Conservation (phyloP, 2,329 filamentous ascomycete genomes). For the Hawksworthiomyces lignivorus region DNA sequence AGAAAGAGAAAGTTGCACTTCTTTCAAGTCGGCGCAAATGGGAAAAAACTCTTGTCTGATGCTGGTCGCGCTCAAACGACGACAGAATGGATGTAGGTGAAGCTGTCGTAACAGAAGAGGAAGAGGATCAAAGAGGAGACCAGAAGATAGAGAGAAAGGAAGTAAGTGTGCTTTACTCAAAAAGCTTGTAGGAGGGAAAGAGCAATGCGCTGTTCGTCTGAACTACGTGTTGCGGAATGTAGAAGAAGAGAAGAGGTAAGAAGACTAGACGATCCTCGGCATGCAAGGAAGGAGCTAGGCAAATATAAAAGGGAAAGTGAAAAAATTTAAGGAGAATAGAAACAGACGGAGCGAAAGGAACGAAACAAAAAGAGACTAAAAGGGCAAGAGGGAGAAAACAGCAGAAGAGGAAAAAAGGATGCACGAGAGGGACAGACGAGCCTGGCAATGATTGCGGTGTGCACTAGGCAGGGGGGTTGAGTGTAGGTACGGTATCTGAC, state of each 20-base stretch:
- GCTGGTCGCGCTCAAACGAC: too few relatives aligned
- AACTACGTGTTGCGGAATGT: too few relatives aligned
- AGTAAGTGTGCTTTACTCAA: too few relatives aligned
- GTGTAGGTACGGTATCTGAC: neutral
- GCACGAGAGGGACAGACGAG: too few relatives aligned
- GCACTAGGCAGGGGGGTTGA: conserved; percentile 11
- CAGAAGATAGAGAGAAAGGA: neutral
- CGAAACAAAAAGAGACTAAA: neutral
- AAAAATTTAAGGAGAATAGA: neutral
- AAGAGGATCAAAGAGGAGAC: neutral
- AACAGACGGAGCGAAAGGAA: neutral
- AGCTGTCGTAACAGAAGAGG: too few relatives aligned
- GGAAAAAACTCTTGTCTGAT: too few relatives aligned
- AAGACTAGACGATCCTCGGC: too few relatives aligned
- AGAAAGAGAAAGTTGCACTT: neutral
- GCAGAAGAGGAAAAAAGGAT: neutral
- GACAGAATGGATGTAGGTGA: too few relatives aligned
- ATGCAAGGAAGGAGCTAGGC: neutral
- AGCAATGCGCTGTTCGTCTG: too few relatives aligned
- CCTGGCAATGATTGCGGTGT: conserved; percentile 3
- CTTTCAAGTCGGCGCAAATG: too few relatives aligned
- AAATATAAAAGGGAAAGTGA: neutral
- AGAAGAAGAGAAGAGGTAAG: too few relatives aligned
- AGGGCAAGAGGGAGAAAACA: neutral
- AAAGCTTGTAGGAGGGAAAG: too few relatives aligned